Conservation (phyloP, 2,329 filamentous ascomycete genomes). For the Xylaria sp. region DNA sequence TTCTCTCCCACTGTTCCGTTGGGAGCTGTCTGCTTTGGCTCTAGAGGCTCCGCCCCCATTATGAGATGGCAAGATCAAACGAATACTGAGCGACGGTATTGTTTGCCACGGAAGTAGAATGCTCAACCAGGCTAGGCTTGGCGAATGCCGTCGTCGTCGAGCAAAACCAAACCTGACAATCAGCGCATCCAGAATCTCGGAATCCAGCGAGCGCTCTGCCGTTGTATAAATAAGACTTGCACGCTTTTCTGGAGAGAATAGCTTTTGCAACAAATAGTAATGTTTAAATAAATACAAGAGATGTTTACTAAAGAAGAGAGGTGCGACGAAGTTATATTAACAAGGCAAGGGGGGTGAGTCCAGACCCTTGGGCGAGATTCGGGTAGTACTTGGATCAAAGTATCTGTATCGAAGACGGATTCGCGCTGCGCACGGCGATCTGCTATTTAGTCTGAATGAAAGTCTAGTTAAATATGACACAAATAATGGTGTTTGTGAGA, state of each 20-base stretch:
- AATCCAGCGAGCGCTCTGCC: no score
- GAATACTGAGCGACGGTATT: background rate
- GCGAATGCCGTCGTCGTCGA: background rate
- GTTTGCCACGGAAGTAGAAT: background rate
- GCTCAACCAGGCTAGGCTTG: background rate
- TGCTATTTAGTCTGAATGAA: background rate
- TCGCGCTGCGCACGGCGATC: background rate
- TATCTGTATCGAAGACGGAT: background rate
- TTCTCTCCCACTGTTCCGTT: conserved; percentile 19
- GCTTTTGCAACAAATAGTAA: background rate
- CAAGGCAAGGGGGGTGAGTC: background rate
- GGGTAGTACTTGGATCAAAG: background rate
- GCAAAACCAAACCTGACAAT: background rate
- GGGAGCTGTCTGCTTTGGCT: conserved; percentile 19
- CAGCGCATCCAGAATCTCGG: conserved; percentile 1
- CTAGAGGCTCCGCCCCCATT: conserved; percentile 42
- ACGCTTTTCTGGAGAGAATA: background rate
- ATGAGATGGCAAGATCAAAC: conserved; percentile 8
- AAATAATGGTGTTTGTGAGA: background rate
- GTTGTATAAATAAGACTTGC: background rate
- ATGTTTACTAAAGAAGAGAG: background rate
- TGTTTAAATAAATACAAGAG: background rate
- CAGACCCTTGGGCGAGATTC: background rate
- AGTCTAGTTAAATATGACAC: background rate
- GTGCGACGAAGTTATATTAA: background rate